A percentile compares a stretch with the other conserved stretches of the same genome.
phyloP scores from a whole-genome alignment of 805 yeast species.

The Starmerella bombi region DNA sequence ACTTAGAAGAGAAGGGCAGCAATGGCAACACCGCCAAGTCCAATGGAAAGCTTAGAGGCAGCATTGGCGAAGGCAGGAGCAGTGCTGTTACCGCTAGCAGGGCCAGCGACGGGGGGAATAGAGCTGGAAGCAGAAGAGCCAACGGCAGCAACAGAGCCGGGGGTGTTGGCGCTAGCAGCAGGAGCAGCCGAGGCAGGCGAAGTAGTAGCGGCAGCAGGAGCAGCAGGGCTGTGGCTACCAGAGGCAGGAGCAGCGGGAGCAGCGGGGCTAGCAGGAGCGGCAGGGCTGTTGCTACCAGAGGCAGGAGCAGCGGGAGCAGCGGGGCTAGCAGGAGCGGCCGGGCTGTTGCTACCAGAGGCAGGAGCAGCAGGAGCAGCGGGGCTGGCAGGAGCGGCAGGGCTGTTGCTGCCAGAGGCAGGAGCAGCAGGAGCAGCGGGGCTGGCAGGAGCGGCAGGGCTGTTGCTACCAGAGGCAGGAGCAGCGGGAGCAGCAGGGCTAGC shows the following conservation, averaged over 20 bases:
- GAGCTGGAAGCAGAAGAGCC: conserved; percentile 3
- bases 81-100: conserved; percentile 1
- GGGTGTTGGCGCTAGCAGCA: background rate
- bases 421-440: too few relatives aligned
- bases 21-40: conserved; percentile 14
- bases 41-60: conserved; percentile 8
- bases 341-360: conserved; percentile 3
- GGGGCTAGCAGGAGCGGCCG: conserved; percentile 5
- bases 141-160: background rate
- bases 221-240: conserved; percentile 1
- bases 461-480: conserved; percentile 1
- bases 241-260: conserved; percentile 5
- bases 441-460: conserved; percentile 7
- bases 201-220: conserved; percentile 2
- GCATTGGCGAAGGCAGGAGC: conserved; percentile 10
- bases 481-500: conserved; percentile 4
- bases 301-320: conserved; percentile 5
- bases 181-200: conserved; percentile 2
- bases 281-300: conserved; percentile 4
- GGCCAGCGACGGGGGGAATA: background rate
- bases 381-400: conserved; percentile 11
- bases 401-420: conserved; percentile 7
- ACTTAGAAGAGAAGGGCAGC: conserved; percentile 13
- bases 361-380: conserved; percentile 6
- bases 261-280: conserved; percentile 7